Conservation (phyloP, 2,329 filamentous ascomycete genomes). For the Colletotrichum costaricense region DNA sequence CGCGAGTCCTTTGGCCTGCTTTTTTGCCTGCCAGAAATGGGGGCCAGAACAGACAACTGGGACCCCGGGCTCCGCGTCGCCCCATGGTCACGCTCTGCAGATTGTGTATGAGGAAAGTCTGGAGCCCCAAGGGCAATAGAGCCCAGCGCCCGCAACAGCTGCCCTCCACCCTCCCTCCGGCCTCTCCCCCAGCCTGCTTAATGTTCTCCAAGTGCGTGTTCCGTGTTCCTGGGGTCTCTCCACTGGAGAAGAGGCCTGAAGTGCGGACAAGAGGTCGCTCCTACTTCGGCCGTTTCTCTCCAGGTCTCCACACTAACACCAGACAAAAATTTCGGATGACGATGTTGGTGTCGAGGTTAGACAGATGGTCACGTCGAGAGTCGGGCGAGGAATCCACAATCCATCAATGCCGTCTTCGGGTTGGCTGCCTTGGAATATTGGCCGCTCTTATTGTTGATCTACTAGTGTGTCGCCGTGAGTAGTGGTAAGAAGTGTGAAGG, state of each 20-base stretch:
- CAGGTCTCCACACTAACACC: conserved; percentile 29
- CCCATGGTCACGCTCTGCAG: conserved; percentile 5
- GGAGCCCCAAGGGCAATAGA: conserved; percentile 7
- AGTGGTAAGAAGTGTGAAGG: neutral
- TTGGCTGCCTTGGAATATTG: conserved; percentile 3
- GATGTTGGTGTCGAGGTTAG: conserved; percentile 28
- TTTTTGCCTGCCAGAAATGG: too few relatives aligned
- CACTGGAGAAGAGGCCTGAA: conserved; percentile 24
- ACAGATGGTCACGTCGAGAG: conserved; percentile 4
- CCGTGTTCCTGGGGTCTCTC: conserved; percentile 28
- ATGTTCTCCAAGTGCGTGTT: conserved; percentile 9
- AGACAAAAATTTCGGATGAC: conserved; percentile 27
- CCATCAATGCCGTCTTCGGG: conserved; percentile 11
- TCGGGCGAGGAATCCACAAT: conserved; percentile 14
- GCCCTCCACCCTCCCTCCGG: neutral
- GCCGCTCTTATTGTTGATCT: neutral
- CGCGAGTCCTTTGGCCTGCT: neutral
- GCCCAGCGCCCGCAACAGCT: neutral
- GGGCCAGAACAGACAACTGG: neutral
- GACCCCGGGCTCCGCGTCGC: neutral
- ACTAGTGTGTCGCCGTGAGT: neutral
- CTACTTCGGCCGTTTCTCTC: conserved; percentile 33
- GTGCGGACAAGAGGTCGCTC: conserved; percentile 28
- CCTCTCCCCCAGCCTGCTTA: conserved; percentile 4
- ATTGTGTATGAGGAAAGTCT: neutral